phyloP scores from a whole-genome alignment of 2,329 filamentous ascomycete species.

The Arthrobotrys pseudoclavata region DNA sequence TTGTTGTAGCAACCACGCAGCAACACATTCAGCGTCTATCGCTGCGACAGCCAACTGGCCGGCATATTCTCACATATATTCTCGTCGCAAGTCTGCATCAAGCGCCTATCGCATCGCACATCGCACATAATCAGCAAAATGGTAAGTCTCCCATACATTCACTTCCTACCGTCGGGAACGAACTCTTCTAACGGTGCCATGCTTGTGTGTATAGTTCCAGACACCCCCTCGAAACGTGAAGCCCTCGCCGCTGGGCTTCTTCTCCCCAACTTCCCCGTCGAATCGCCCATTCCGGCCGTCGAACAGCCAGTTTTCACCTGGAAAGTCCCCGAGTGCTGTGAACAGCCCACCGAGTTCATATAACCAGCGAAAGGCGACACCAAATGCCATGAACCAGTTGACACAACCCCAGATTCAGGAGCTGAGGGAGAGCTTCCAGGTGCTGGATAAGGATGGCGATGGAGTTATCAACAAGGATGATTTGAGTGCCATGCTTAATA shows the following conservation, averaged over 20 bases:
- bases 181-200: not conserved
- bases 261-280: conserved; percentile 52
- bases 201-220: conserved; percentile 39
- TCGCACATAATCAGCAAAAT: conserved; percentile 26
- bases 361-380: conserved; percentile 70
- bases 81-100: conserved; percentile 17
- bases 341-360: conserved; percentile 55
- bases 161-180: conserved; percentile 10
- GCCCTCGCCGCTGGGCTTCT: conserved; percentile 62
- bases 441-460: conserved; percentile 89
- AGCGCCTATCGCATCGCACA: conserved; percentile 18
- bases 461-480: conserved; percentile 85
- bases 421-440: conserved; percentile 92
- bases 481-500: conserved; percentile 86
- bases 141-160: conserved; percentile 23
- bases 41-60: conserved; percentile 1
- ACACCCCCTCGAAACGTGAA: conserved; percentile 62
- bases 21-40: conserved; percentile 39
- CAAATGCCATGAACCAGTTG: conserved; percentile 70
- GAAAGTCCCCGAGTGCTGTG: conserved; percentile 24
- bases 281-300: conserved; percentile 45
- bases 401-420: conserved; percentile 86
- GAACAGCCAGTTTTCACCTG: conserved; percentile 52
- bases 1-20: conserved; percentile 56
- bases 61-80: conserved; percentile 16